Evolutionary conservation across 2,329 filamentous ascomycete genomes (phyloP), one percentile per base, ranked within the genome.

Genomic region (Ascochyta clinopodiicola): DNA sequence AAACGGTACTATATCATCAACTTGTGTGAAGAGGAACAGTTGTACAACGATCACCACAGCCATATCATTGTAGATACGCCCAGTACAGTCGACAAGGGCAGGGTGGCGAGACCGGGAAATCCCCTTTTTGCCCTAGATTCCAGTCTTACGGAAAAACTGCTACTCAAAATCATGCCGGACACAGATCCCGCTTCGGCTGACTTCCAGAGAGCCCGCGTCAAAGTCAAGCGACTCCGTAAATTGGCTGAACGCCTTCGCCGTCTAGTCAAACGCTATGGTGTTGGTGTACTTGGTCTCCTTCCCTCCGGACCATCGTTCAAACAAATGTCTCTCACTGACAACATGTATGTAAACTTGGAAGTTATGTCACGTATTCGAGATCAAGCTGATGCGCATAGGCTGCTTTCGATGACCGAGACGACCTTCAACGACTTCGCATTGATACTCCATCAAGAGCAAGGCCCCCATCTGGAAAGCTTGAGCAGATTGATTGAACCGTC

Each of bases 241-340:
- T 37, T 54, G 44, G 36, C 44, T 5, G 27, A 29, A 29, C 27
- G 27, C 27, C 27, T 29, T 29, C 27, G 27, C 27, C 27, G 6
- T 10, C 27, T 29, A 6, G 27, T 29, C 27, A 54, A 36, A 12
- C 24, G 15, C 29, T 47, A 34, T 38, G 51, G 44, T n/a, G n/a
- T 54, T 8, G 51, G 51, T 13, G 24, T 54, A 25, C 34, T 54
- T 15, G 51, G 21, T 17, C 51, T 54, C 21, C 31, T 54, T 22
- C 51, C 51, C n/a, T 54, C 51, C 7, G 51, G 51, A 8, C 36
- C 51, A n/a, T 54, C 51, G 3, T 54, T 54, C 38, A 4, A 9
- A 22, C 22, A 35, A 8, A n/a, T 54, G 21, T 37, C 51, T 47
- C 43, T 54, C 24, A 54, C 51, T 19, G 51, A 54, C 32, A 21